Evolutionary conservation across 441 rosid species (phyloP).

Genomic region (Erodium texanum): DNA sequence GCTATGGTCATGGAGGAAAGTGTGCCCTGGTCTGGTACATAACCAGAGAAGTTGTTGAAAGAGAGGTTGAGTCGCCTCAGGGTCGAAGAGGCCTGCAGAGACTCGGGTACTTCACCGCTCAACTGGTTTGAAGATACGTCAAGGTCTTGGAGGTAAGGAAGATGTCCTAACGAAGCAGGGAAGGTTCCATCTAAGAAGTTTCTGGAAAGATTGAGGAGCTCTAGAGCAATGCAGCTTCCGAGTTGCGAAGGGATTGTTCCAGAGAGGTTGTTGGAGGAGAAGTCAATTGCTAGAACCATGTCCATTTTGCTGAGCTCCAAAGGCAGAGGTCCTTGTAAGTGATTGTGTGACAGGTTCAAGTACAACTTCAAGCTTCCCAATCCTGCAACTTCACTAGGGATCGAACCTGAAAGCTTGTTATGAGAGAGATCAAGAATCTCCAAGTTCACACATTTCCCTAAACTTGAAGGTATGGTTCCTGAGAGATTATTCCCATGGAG

Average conservation of each 20-base stretch:
- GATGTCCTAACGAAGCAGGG: conserved; percentile 30
- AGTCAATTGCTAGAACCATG: conserved; percentile 30
- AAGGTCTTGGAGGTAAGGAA: conserved; percentile 23
- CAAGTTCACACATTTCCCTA: conserved; percentile 27
- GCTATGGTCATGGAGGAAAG: conserved; percentile 17
- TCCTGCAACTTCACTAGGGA: conserved; percentile 24
- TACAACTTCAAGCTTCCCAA: conserved; percentile 24
- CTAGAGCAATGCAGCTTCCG: conserved; percentile 27
- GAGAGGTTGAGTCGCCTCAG: conserved; percentile 31
- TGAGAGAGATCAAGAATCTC: conserved; percentile 28
- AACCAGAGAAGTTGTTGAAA: conserved; percentile 26
- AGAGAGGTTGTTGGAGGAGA: conserved; percentile 27
- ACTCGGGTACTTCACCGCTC: conserved; percentile 25
- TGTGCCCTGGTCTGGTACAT: conserved; percentile 28
- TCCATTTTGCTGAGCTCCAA: conserved; percentile 34
- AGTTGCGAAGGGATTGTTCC: conserved; percentile 29
- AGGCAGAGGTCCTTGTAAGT: conserved; percentile 30
- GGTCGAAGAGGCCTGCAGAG: conserved; percentile 21
- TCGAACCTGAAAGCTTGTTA: conserved; percentile 27
- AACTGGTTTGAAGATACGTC: conserved; percentile 30
- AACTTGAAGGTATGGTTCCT: conserved; percentile 34
- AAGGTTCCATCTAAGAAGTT: conserved; percentile 26
- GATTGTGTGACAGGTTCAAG: conserved; percentile 28
- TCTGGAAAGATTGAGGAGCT: conserved; percentile 20
- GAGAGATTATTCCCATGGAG: conserved; percentile 48